Percentiles rank a stretch among this genome's conserved stretches.
Evolutionary conservation across 106 monocot genomes (phyloP).

Genomic region (Narthecium ossifragum): DNA sequence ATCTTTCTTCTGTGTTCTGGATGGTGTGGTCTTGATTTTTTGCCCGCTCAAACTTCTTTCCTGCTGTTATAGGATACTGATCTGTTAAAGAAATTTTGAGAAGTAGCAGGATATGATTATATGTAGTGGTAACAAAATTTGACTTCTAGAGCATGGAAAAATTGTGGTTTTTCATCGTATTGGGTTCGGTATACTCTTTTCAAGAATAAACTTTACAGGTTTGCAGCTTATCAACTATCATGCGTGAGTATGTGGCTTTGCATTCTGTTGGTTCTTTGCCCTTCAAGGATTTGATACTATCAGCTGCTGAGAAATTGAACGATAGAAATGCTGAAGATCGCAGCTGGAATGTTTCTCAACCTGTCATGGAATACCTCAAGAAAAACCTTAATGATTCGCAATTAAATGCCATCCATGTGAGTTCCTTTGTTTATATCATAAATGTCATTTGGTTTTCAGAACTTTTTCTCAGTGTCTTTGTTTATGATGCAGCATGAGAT

Average conservation of each 20-base stretch:
- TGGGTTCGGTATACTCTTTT: neutral
- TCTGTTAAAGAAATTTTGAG: too few relatives aligned
- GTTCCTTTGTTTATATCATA: constrained; percentile 4
- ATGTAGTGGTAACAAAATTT: too few relatives aligned
- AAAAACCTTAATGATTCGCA: constrained; percentile 86
- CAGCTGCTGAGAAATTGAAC: constrained; percentile 45
- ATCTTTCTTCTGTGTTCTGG: too few relatives aligned
- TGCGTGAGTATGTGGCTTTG: constrained; percentile 77
- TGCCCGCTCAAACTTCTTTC: too few relatives aligned
- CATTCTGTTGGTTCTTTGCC: constrained; percentile 77
- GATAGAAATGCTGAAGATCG: constrained; percentile 34
- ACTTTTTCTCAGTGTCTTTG: neutral
- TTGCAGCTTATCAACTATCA: constrained; percentile 95
- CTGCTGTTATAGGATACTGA: too few relatives aligned
- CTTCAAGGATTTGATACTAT: constrained; percentile 89
- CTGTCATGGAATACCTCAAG: constrained; percentile 81
- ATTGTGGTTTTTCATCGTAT: neutral
- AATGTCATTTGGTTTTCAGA: too few relatives aligned
- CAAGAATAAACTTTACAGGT: constrained; percentile 29
- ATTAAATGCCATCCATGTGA: constrained; percentile 78
- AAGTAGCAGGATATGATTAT: too few relatives aligned
- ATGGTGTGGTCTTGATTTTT: too few relatives aligned
- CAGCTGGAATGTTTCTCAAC: constrained; percentile 69
- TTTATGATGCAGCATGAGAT: neutral
- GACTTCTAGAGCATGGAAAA: too few relatives aligned